Percentiles rank a stretch among this genome's conserved stretches.
Evolutionary conservation across 176 grass and related monocot genomes (phyloP).

Genomic region (Lolium multiflorum): DNA sequence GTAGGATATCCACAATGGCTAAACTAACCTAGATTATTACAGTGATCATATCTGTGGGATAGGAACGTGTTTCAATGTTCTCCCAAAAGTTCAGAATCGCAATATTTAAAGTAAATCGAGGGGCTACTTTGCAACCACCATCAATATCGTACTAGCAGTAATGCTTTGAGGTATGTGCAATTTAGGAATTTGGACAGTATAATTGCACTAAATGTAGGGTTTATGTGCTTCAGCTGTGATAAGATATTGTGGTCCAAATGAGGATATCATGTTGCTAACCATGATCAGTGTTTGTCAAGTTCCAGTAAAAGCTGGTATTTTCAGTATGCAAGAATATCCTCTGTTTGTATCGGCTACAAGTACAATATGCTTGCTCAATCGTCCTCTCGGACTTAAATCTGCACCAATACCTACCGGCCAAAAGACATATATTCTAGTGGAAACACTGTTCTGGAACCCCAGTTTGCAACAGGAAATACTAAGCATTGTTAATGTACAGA

Average conservation of each 20-base stretch:
- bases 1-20: not conserved
- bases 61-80: conserved; percentile 23
- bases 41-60: conserved; percentile 20
- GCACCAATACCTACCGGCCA: not conserved
- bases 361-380: conserved; percentile 6
- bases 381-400: conserved; percentile 17
- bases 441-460: conserved; percentile 28
- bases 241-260: conserved; percentile 31
- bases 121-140: not conserved
- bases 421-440: conserved; percentile 22
- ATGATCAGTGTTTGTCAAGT: conserved; percentile 4
- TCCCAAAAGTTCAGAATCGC: not conserved
- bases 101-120: not conserved
- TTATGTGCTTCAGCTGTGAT: conserved; percentile 18
- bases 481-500: not conserved
- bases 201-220: not conserved
- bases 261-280: not conserved
- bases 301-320: conserved; percentile 21
- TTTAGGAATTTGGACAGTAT: conserved; percentile 1
- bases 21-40: conserved; percentile 24
- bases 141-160: not conserved
- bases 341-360: not conserved
- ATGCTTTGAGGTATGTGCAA: conserved; percentile 13
- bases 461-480: conserved; percentile 23
- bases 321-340: conserved; percentile 19